Evolutionary conservation across 345 rosid genomes (phyloP).

Genomic region (Melaleuca alternifolia): DNA sequence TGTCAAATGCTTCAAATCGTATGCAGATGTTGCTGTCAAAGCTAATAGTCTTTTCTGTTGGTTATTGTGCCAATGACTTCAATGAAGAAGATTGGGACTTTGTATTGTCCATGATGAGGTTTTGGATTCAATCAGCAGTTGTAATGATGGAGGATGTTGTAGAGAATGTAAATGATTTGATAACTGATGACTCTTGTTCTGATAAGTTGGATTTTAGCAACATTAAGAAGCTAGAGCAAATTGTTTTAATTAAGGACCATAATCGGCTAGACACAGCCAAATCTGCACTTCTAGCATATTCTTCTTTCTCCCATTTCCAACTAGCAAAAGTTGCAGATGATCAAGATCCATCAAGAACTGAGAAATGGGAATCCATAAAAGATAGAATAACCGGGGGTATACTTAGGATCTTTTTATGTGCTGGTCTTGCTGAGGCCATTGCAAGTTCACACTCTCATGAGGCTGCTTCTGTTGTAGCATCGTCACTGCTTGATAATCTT

Average conservation of each 20-base stretch:
- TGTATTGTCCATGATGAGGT: slow-evolving; percentile 44
- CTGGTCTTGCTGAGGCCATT: slow-evolving; percentile 82
- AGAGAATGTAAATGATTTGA: slow-evolving; percentile 59
- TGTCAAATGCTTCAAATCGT: slow-evolving; percentile 25
- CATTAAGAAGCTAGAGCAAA: slow-evolving; percentile 40
- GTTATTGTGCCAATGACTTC: slow-evolving; percentile 81
- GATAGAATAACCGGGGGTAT: slow-evolving; percentile 70
- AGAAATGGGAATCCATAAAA: slow-evolving; percentile 43
- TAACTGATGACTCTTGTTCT: slow-evolving; percentile 31
- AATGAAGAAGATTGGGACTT: slow-evolving; percentile 82
- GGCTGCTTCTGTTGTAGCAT: slow-evolving; percentile 58
- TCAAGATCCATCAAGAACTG: slow-evolving; percentile 19
- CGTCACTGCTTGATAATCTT: slow-evolving; percentile 42
- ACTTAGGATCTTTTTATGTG: slow-evolving; percentile 82
- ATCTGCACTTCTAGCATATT: slow-evolving; percentile 66
- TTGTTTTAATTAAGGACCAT: slow-evolving; percentile 42
- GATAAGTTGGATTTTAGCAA: slow-evolving; percentile 16
- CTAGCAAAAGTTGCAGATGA: slow-evolving; percentile 17
- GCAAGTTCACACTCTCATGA: slow-evolving; percentile 45
- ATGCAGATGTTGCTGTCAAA: slow-evolving; percentile 52
- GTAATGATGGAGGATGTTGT: slow-evolving; percentile 82
- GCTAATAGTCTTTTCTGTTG: slow-evolving; percentile 56
- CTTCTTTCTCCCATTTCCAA: slow-evolving; percentile 32
- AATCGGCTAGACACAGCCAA: slow-evolving; percentile 35
- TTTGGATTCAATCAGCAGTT: slow-evolving; percentile 83